Conservation (phyloP, 768 basidiomycete species). For the Tylopilus vinaceipallidus region DNA sequence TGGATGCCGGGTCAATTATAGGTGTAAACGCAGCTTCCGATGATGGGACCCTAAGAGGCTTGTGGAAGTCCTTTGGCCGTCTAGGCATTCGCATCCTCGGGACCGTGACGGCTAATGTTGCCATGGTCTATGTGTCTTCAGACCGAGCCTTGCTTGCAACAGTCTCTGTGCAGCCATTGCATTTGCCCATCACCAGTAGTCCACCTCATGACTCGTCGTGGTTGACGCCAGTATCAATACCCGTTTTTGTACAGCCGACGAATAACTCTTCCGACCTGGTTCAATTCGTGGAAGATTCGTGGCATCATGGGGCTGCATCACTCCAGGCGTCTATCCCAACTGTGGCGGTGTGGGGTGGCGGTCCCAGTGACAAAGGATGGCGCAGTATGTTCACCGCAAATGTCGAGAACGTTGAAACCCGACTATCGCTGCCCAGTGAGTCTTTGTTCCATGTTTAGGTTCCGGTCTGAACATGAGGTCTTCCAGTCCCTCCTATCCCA, state of each 20-base stretch:
- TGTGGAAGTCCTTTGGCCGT: slow-evolving; percentile 68
- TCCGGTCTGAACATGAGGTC: slow-evolving; percentile 4
- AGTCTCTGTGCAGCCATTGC: slow-evolving; percentile 47
- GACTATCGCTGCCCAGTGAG: slow-evolving; percentile 55
- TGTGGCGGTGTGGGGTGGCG: slow-evolving; percentile 53
- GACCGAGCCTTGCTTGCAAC: slow-evolving; percentile 42
- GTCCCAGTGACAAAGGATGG: slow-evolving; percentile 46
- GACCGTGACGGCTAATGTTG: slow-evolving; percentile 54
- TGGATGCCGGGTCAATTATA: slow-evolving; percentile 64
- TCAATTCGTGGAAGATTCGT: slow-evolving; percentile 55
- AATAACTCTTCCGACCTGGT: slow-evolving; percentile 46
- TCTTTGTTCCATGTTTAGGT: slow-evolving; percentile 3
- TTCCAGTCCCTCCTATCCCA: slow-evolving; percentile 60
- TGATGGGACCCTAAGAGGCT: slow-evolving; percentile 42
- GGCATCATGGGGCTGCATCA: slow-evolving; percentile 50
- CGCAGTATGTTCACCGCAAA: slow-evolving; percentile 35
- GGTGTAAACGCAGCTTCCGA: slow-evolving; percentile 48
- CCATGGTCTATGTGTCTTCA: slow-evolving; percentile 49
- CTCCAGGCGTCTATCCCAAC: slow-evolving; percentile 43
- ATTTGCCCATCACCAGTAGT: slow-evolving; percentile 48
- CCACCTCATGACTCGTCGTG: slow-evolving; percentile 46
- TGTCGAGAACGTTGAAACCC: slow-evolving; percentile 45
- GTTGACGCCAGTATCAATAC: slow-evolving; percentile 53
- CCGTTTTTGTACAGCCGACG: slow-evolving; percentile 53
- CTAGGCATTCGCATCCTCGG: slow-evolving; percentile 61